A percentile compares a stretch with the other conserved stretches of the same genome.
phyloP scores from a whole-genome alignment of 2,329 filamentous ascomycete genomes.

The Byssochlamys sp. region DNA sequence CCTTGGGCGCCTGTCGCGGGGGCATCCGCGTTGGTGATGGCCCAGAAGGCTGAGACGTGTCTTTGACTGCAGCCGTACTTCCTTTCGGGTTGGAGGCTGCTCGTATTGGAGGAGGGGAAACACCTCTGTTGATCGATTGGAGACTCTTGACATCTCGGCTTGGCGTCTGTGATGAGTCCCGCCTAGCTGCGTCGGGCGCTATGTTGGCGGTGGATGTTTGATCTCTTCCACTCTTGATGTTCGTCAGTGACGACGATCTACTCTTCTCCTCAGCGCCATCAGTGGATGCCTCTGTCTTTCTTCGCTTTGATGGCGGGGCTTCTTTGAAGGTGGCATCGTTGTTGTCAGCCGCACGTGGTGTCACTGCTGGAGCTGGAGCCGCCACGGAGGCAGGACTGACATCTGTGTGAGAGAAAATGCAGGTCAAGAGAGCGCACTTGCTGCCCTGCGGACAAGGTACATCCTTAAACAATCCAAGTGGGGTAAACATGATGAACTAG shows the following conservation, averaged over 20 bases:
- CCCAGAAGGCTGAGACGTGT: constrained; percentile 1
- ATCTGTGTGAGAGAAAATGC: constrained; percentile 48
- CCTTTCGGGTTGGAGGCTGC: constrained; percentile 1
- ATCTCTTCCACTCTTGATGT: constrained; percentile 1
- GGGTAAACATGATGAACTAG: constrained; percentile 40
- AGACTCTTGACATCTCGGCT: constrained; percentile 10
- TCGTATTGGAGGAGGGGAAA: constrained; percentile 22
- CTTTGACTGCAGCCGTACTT: not conserved
- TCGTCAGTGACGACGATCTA: not conserved
- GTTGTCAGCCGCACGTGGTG: constrained; percentile 4
- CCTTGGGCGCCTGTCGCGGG: constrained; percentile 27
- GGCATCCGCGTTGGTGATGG: constrained; percentile 7
- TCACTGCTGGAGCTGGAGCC: constrained; percentile 10
- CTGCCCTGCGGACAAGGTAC: constrained; percentile 44
- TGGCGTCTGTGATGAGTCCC: constrained; percentile 2
- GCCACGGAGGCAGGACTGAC: not conserved
- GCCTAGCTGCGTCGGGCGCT: constrained; percentile 1
- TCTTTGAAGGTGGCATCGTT: constrained; percentile 1
- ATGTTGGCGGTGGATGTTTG: constrained; percentile 7
- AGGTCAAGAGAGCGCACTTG: constrained; percentile 45
- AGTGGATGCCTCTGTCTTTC: constrained; percentile 9
- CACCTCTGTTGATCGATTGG: constrained; percentile 14
- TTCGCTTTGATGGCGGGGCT: constrained; percentile 24
- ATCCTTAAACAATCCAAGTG: constrained; percentile 46
- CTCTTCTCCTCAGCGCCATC: not conserved